Percentiles rank a stretch among this genome's conserved stretches.
Conservation (phyloP, 1,139 yeast genomes). For the Suhomyces yuchorum region DNA sequence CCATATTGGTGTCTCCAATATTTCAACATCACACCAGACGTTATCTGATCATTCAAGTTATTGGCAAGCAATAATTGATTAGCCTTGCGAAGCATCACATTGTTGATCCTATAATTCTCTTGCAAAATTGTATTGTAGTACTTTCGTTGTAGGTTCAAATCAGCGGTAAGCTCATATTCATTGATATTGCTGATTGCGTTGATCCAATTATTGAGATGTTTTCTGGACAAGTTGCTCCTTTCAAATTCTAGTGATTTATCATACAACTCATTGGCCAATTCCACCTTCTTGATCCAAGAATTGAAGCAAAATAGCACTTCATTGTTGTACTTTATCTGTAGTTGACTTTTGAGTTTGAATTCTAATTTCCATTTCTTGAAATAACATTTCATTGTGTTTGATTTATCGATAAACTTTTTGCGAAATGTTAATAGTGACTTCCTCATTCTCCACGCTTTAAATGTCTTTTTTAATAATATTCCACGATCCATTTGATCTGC, state of each 20-base stretch:
- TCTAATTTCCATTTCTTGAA: slow-evolving; percentile 14
- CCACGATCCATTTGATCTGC: slow-evolving; percentile 1
- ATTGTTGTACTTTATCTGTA: too few relatives aligned
- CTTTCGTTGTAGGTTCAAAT: slow-evolving; percentile 23
- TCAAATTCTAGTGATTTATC: not conserved
- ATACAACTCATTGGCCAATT: not conserved
- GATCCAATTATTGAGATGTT: not conserved
- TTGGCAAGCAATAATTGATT: not conserved
- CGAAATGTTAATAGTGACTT: not conserved
- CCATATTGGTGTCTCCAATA: slow-evolving; percentile 26
- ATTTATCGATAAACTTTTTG: not conserved
- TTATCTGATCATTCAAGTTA: slow-evolving; percentile 11
- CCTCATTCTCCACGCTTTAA: slow-evolving; percentile 22
- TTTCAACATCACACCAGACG: slow-evolving; percentile 9
- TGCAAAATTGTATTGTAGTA: slow-evolving; percentile 18
- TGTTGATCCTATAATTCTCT: slow-evolving; percentile 1
- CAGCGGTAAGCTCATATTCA: slow-evolving; percentile 18
- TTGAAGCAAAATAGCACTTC: not conserved
- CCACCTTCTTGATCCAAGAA: not conserved
- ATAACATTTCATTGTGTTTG: not conserved
- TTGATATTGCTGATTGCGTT: not conserved
- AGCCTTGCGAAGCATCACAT: slow-evolving; percentile 6
- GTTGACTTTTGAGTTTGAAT: not conserved
- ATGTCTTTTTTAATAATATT: not conserved
- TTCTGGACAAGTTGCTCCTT: not conserved